These are phyloP conservation scores for Forsythia suspensa DNA, from an alignment of 257 asterid species.

Conservation along the genomic window DNA sequence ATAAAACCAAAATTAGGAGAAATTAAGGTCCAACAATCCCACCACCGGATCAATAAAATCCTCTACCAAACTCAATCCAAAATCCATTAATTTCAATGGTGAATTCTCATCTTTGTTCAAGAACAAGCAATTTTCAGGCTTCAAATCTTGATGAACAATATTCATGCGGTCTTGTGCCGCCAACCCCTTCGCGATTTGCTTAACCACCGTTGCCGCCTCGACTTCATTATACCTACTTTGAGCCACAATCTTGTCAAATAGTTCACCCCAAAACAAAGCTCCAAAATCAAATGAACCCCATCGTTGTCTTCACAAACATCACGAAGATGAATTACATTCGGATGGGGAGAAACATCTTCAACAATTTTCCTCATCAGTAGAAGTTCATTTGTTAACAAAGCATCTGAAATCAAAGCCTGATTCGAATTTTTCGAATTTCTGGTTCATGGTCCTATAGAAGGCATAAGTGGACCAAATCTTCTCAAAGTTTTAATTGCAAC, in stretches of 20 bases:
- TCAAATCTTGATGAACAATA: too few species aligned
- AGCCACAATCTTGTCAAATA: constrained; percentile 73
- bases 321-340: constrained; percentile 65
- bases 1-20: too few species aligned
- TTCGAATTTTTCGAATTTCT: constrained; percentile 23
- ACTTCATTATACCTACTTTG: constrained; percentile 42
- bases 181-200: too few species aligned
- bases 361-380: constrained; percentile 72
- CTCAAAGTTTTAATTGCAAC: constrained; percentile 68
- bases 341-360: constrained; percentile 80
- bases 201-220: too few species aligned
- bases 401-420: constrained; percentile 40
- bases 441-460: constrained; percentile 3
- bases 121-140: too few species aligned
- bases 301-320: constrained; percentile 66
- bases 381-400: constrained; percentile 64
- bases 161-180: too few species aligned
- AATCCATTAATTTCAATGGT: too few species aligned
- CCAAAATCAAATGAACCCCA: constrained; percentile 68
- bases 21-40: too few species aligned
- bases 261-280: constrained; percentile 74
- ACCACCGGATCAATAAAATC: too few species aligned
- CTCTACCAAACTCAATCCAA: too few species aligned
- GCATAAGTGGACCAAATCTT: constrained; percentile 38
- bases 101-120: too few species aligned